phyloP scores from a whole-genome alignment of 2,329 filamentous ascomycete species.

The Macrophomina tecta region DNA sequence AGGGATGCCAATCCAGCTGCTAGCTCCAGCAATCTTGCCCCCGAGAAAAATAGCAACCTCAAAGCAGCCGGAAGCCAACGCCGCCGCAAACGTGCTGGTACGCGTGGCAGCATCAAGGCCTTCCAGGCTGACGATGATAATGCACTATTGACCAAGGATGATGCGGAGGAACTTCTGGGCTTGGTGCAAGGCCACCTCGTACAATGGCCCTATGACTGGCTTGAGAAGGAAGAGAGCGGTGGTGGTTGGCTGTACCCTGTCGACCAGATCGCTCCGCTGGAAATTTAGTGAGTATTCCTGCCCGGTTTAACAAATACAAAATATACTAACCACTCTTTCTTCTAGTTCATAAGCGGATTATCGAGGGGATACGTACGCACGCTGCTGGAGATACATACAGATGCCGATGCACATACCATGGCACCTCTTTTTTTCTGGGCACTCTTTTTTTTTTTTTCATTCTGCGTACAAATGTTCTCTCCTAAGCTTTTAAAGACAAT shows the following conservation, averaged over 20 bases:
- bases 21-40: neutral
- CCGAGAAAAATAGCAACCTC: neutral
- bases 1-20: constrained; percentile 9
- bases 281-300: constrained; percentile 80
- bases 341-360: neutral
- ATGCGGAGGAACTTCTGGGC: constrained; percentile 81
- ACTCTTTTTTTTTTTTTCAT: neutral
- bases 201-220: constrained; percentile 92
- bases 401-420: constrained; percentile 8
- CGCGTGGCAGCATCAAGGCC: constrained; percentile 69
- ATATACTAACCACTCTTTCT: neutral
- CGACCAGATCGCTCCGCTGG: constrained; percentile 91
- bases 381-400: neutral
- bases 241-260: constrained; percentile 98
- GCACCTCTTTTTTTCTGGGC: neutral
- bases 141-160: constrained; percentile 68
- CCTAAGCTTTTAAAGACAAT: neutral
- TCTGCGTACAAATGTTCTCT: neutral
- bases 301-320: no score
- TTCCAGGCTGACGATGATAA: constrained; percentile 72
- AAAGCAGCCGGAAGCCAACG: constrained; percentile 56
- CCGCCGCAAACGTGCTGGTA: constrained; percentile 71
- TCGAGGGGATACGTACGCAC: neutral
- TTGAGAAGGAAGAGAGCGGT: constrained; percentile 82
- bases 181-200: constrained; percentile 89